Conservation (phyloP, 2,329 filamentous ascomycete species). For the Alternaria ventricosa region DNA sequence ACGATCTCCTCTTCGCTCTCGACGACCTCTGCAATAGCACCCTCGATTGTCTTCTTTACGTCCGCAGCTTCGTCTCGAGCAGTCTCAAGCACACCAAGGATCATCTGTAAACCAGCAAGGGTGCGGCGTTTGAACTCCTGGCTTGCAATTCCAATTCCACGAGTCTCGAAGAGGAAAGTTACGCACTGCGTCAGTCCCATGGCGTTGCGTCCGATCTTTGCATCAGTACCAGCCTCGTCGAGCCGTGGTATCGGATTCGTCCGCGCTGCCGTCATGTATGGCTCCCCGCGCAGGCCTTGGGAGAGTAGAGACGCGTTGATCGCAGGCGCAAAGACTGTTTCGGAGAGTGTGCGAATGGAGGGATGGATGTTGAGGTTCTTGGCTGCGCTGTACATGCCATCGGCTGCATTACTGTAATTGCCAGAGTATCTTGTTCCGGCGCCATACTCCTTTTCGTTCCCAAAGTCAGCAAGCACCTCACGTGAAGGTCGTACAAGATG, state of each 20-base stretch:
- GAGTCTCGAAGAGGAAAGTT: constrained; percentile 45
- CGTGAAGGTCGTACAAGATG: not conserved
- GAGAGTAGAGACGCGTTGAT: constrained; percentile 38
- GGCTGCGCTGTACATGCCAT: constrained; percentile 46
- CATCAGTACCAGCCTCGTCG: constrained; percentile 45
- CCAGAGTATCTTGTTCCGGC: constrained; percentile 33
- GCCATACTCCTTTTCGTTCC: constrained; percentile 26
- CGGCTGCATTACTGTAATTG: constrained; percentile 43
- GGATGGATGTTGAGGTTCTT: constrained; percentile 48
- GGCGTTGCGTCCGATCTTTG: constrained; percentile 47
- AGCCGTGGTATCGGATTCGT: constrained; percentile 27
- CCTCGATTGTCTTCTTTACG: constrained; percentile 39
- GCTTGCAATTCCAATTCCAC: constrained; percentile 46
- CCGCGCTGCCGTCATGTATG: constrained; percentile 42
- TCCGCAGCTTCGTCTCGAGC: constrained; percentile 36
- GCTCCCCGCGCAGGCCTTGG: constrained; percentile 41
- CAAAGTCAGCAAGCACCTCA: not conserved
- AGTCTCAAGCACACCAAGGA: constrained; percentile 44
- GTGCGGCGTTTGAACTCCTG: constrained; percentile 45
- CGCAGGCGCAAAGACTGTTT: constrained; percentile 42
- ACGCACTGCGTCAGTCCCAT: constrained; percentile 47
- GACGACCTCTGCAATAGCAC: constrained; percentile 33
- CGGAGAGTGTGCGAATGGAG: constrained; percentile 42
- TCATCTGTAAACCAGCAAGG: constrained; percentile 41
- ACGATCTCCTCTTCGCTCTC: constrained; percentile 37